Evolutionary conservation across 2,329 filamentous ascomycete genomes (phyloP).

Genomic region (Cytospora leucostoma): DNA sequence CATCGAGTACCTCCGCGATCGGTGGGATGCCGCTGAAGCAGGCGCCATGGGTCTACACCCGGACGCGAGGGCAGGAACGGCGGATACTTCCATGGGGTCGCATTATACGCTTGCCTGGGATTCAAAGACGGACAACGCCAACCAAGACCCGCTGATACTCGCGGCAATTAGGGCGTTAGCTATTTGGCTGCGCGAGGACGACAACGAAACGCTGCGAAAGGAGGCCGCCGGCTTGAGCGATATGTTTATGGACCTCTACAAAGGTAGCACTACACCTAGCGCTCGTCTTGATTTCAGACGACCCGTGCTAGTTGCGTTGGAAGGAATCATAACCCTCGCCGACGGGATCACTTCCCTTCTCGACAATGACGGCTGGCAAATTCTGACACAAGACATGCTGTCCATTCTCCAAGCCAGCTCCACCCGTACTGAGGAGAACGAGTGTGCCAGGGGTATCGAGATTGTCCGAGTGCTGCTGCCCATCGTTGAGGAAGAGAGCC

Average conservation of each 20-base stretch:
- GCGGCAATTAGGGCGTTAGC: conserved; percentile 59
- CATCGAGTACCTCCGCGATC: conserved; percentile 67
- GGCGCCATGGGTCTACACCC: conserved; percentile 63
- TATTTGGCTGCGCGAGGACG: conserved; percentile 71
- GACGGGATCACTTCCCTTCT: conserved; percentile 52
- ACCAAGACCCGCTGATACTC: conserved; percentile 60
- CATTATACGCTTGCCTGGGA: conserved; percentile 60
- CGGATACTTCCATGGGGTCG: conserved; percentile 48
- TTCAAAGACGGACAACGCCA: conserved; percentile 48
- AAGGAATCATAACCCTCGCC: conserved; percentile 55
- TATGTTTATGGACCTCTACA: conserved; percentile 65
- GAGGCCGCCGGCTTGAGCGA: conserved; percentile 62
- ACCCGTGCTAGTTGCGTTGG: conserved; percentile 59
- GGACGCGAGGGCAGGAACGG: conserved; percentile 49
- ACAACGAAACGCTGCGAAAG: conserved; percentile 58
- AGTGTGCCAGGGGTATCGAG: conserved; percentile 53
- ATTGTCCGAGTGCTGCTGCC: conserved; percentile 57
- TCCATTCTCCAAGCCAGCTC: conserved; percentile 43
- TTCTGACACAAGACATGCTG: conserved; percentile 53
- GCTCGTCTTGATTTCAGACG: conserved; percentile 55
- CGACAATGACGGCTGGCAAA: conserved; percentile 54
- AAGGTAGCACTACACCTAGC: conserved; percentile 34
- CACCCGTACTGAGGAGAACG: conserved; percentile 33
- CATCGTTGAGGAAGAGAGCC: conserved; percentile 49
- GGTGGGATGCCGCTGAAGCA: conserved; percentile 68